Base-by-base conservation (phyloP, 1,139 yeast species). In the Suhomyces yuchorum region DNA sequence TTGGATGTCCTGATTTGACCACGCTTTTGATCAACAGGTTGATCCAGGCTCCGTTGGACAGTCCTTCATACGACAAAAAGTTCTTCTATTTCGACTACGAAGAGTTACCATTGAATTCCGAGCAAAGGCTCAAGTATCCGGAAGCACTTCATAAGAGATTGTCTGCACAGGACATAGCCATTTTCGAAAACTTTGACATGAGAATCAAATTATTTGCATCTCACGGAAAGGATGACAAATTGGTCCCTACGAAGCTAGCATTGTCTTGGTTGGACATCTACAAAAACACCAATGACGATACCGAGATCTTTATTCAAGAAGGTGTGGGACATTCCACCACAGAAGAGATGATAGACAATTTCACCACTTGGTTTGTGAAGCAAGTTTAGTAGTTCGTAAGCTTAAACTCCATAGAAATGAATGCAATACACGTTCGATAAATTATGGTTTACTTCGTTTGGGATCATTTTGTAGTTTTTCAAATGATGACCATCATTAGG, bases 1-100 rank as follows among this genome's bases (percentile, higher is more conserved):
- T 80, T 44, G 84, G 82, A 1, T 68, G 73, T 44, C 63, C 68
- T 40, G 81, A 78, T 46, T 59, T 78, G 51, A 60, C 78, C 4
- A 64, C 80, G 3, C 62, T 78, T 48, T 61, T 78, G 55, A 48
- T 77, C 49, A 75, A 71, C 53, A 60, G 84, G 47, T 59, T 75
- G 48, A 57, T 60, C 35, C 55, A 61, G 34, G 53, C 58, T 3
- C 53, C 51, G 7, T 23, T 48, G 33, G 52, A 55, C 11, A 56
- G 59, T 9, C 50, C 56, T 3, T 34, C 57, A 5, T 66, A 59
- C 48, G 64, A 60, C 43, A 68, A 61, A 49, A 67, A 64, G 50
- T 62, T 58, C 55, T 71, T 71, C 51, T 71, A 70, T 56, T 61
- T 49, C 51, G 57, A 60, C 40, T 75, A 74, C 53, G 59, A 62